Evolutionary conservation across 306 rosid species (phyloP).

Genomic region (Cucurbita argyrosperma): DNA sequence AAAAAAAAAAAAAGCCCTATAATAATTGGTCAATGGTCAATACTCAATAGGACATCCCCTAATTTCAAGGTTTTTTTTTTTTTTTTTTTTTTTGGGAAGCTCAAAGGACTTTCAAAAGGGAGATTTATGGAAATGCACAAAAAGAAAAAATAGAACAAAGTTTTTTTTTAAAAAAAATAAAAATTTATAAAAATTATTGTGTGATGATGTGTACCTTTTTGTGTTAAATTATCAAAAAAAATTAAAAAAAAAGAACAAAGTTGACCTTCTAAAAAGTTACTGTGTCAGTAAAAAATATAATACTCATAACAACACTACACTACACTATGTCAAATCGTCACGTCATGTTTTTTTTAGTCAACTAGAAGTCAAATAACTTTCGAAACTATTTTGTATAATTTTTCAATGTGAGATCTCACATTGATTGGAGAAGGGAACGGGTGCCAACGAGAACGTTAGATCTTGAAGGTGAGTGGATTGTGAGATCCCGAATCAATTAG

Average conservation of each 20-base stretch:
- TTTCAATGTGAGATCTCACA: too few species aligned
- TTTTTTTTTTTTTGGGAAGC: not conserved
- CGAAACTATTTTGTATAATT: too few species aligned
- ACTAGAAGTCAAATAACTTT: too few species aligned
- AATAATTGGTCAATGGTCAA: not conserved
- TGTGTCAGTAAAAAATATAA: not conserved
- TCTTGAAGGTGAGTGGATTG: too few species aligned
- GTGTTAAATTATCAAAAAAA: not conserved
- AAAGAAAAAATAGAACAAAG: not conserved
- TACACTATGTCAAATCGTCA: too few species aligned
- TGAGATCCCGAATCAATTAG: too few species aligned
- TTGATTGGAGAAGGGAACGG: too few species aligned
- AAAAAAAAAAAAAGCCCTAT: not conserved
- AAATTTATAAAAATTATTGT: not conserved
- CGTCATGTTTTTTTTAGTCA: too few species aligned
- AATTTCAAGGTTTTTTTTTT: not conserved
- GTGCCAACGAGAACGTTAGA: too few species aligned
- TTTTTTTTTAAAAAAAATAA: not conserved
- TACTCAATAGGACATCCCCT: not conserved
- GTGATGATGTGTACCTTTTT: conserved; percentile 1
- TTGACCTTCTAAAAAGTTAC: not conserved
- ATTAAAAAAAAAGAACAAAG: not conserved
- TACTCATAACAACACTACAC: too few species aligned
- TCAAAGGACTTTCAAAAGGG: not conserved
- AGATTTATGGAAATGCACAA: not conserved